Percentiles rank a stretch among this genome's conserved stretches.
Evolutionary conservation across 257 asterid genomes (phyloP).

Genomic region (Coffea eugenioides): DNA sequence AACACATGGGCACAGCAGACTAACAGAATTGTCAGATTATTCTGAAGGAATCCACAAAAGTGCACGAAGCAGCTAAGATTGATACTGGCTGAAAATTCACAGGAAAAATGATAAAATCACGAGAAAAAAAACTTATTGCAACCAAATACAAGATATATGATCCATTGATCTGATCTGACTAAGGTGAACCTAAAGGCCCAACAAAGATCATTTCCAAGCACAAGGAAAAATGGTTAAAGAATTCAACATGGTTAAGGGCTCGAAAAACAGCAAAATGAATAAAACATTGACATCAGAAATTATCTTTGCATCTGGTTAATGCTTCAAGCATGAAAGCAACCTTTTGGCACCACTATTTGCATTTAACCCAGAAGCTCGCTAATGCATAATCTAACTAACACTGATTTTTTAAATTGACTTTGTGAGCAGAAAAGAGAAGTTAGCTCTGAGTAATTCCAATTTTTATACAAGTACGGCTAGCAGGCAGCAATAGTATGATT

Average conservation of each 20-base stretch:
- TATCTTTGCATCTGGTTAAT: background rate
- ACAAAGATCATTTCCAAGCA: background rate
- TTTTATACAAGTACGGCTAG: background rate
- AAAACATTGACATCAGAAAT: background rate
- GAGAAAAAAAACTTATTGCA: background rate
- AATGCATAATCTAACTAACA: background rate
- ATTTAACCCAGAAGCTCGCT: background rate
- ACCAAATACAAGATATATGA: background rate
- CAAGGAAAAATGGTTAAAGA: background rate
- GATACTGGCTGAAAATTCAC: background rate
- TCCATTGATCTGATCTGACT: background rate
- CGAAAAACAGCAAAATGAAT: background rate
- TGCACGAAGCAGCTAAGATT: too few relatives aligned
- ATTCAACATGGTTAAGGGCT: background rate
- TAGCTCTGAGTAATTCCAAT: background rate
- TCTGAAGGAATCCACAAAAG: background rate
- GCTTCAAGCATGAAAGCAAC: background rate
- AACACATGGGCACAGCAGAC: background rate
- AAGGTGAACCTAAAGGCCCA: background rate
- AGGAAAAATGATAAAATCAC: background rate
- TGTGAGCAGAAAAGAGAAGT: background rate
- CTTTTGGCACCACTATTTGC: background rate
- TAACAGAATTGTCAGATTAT: background rate
- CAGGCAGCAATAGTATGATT: background rate
- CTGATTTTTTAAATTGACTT: background rate